Conservation (phyloP, 805 yeast genomes). For the Torulaspora delbrueckii region DNA sequence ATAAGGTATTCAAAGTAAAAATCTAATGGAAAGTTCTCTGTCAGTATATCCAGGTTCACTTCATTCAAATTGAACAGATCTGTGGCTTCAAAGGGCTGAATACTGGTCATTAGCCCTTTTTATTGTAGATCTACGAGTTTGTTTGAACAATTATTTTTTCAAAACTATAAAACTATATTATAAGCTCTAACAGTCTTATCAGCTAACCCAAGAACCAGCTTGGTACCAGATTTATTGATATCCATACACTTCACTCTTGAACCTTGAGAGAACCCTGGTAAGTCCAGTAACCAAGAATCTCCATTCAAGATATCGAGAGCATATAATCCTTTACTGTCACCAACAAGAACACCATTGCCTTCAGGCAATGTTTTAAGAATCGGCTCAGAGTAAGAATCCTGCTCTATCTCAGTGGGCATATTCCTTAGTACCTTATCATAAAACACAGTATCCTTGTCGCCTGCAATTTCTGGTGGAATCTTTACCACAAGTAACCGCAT, state of each 20-base stretch:
- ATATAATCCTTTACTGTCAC: conserved; percentile 27
- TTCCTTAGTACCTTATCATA: conserved; percentile 29
- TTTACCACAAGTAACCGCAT: conserved; percentile 59
- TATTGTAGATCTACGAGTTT: neutral
- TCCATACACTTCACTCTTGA: conserved; percentile 28
- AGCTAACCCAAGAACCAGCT: conserved; percentile 19
- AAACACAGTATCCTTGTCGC: conserved; percentile 7
- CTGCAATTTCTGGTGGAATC: conserved; percentile 34
- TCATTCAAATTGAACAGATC: conserved; percentile 71
- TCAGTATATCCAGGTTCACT: conserved; percentile 80
- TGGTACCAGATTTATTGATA: conserved; percentile 5
- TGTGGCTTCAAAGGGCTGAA: conserved; percentile 81
- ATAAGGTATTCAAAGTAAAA: conserved; percentile 81
- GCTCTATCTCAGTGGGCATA: conserved; percentile 28
- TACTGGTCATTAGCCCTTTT: conserved; percentile 62
- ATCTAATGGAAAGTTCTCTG: conserved; percentile 83
- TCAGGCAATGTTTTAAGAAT: conserved; percentile 18
- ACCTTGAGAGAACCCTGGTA: conserved; percentile 32
- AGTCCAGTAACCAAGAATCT: conserved; percentile 29
- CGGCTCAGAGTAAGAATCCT: conserved; percentile 31
- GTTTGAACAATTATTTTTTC: neutral
- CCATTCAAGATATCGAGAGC: conserved; percentile 27
- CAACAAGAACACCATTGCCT: conserved; percentile 25
- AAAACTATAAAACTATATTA: neutral
- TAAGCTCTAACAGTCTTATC: conserved; percentile 13